These are phyloP conservation scores for Xanthoconium separans DNA, from an alignment of 1,284 basidiomycete genomes.

Conservation along the genomic window DNA sequence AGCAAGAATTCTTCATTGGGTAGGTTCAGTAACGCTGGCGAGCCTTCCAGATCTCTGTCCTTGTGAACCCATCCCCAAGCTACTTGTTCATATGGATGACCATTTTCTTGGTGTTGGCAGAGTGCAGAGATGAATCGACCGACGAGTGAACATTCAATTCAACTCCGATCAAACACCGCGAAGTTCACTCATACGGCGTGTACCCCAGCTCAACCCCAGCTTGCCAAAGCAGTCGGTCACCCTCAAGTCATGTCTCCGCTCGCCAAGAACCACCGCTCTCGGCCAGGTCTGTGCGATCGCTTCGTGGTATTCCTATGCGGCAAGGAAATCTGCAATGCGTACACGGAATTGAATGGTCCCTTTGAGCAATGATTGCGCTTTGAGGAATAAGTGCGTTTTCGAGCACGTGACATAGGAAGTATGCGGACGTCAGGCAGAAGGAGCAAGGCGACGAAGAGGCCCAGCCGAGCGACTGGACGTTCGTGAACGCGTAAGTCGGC, in stretches of 20 bases:
- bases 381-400: conserved; percentile 76
- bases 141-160: no score
- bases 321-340: conserved; percentile 97
- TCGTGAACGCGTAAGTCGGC: conserved; percentile 79
- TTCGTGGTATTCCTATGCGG: conserved; percentile 99
- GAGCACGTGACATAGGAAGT: conserved; percentile 31
- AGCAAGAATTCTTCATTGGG: no score
- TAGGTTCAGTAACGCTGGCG: no score
- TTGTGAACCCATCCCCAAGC: no score
- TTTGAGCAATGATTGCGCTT: conserved; percentile 96
- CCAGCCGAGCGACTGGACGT: conserved; percentile 94
- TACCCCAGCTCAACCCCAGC: no score
- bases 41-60: no score
- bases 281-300: conserved; percentile 94
- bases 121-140: no score
- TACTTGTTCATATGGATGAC: no score
- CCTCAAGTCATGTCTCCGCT: conserved; percentile 99
- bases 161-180: no score
- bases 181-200: no score
- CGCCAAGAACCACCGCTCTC: conserved; percentile 93
- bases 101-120: no score
- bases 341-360: conserved; percentile 98
- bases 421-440: conserved; percentile 71
- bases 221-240: no score
- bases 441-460: conserved; percentile 97